Evolutionary conservation across 768 basidiomycete genomes (phyloP).

Genomic region (Boletus coccyginus): DNA sequence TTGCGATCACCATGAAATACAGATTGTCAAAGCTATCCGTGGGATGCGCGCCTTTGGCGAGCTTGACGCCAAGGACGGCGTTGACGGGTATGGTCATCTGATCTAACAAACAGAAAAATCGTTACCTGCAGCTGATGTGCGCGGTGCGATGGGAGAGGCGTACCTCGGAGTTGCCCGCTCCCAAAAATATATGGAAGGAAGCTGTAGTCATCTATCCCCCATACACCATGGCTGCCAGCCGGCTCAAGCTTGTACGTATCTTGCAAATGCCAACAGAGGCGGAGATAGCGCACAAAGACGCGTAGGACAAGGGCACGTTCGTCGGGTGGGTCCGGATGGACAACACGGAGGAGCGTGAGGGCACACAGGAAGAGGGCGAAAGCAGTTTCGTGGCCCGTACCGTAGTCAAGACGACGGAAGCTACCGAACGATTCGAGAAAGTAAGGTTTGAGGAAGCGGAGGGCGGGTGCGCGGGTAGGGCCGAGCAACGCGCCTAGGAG

Average conservation of each 20-base stretch:
- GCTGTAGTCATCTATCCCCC: conserved; percentile 92
- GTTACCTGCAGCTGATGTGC: conserved; percentile 3
- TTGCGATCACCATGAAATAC: conserved; percentile 74
- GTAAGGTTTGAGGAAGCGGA: conserved; percentile 75
- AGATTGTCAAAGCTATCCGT: conserved; percentile 51
- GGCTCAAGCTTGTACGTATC: conserved; percentile 90
- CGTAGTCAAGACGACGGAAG: conserved; percentile 90
- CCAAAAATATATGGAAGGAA: conserved; percentile 92
- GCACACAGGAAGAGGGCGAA: conserved; percentile 78
- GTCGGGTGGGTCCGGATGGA: conserved; percentile 54
- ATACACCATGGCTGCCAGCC: conserved; percentile 96
- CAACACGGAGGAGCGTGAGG: conserved; percentile 66
- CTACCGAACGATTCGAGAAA: conserved; percentile 85
- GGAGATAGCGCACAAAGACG: conserved; percentile 77
- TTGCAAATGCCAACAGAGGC: conserved; percentile 82
- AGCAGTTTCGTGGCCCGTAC: conserved; percentile 92
- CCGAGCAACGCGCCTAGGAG: conserved; percentile 53
- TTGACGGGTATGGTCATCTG: conserved; percentile 64
- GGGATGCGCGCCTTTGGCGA: conserved; percentile 17
- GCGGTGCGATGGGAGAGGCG: conserved; percentile 7
- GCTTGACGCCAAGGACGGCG: conserved; percentile 58
- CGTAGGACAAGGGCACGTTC: conserved; percentile 58
- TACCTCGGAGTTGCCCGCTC: conserved; percentile 83
- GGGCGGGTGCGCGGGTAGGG: conserved; percentile 38
- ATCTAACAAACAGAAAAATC: conserved; percentile 37